These are phyloP conservation scores for slime mould (Dictyostelium discoideum) DNA, from an alignment of 78 protist genomes.

Conservation along the genomic window DNA sequence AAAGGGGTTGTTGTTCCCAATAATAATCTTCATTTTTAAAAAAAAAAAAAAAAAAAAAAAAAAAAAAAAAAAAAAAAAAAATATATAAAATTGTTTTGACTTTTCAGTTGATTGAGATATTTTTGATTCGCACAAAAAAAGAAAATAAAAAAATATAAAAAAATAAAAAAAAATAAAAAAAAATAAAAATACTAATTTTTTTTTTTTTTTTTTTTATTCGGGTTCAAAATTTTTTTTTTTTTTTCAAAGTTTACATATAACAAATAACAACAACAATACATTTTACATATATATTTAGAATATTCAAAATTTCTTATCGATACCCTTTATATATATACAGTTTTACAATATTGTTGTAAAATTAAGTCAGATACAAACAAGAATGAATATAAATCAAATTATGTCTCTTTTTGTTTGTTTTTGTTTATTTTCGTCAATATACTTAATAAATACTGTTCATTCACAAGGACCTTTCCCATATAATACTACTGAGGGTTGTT, in stretches of 20 bases:
- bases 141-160: too few species aligned
- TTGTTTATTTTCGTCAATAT: neutral
- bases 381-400: constrained; percentile 20
- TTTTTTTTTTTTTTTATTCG: neutral
- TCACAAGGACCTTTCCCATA: constrained; percentile 25
- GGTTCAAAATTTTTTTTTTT: neutral
- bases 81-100: neutral
- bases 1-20: neutral
- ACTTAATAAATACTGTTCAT: neutral
- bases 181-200: too few species aligned
- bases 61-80: too few species aligned
- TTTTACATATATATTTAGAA: neutral
- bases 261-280: neutral
- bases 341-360: neutral
- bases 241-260: neutral
- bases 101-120: neutral
- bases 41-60: too few species aligned
- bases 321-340: neutral
- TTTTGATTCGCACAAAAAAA: neutral
- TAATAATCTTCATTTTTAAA: neutral
- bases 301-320: neutral
- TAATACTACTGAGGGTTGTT: neutral
- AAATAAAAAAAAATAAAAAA: too few species aligned
- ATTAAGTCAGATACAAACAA: neutral
- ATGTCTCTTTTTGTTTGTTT: constrained; percentile 36